Base-by-base conservation (phyloP, 73 alveolate species). In the Paramecium pentaurelia region DNA sequence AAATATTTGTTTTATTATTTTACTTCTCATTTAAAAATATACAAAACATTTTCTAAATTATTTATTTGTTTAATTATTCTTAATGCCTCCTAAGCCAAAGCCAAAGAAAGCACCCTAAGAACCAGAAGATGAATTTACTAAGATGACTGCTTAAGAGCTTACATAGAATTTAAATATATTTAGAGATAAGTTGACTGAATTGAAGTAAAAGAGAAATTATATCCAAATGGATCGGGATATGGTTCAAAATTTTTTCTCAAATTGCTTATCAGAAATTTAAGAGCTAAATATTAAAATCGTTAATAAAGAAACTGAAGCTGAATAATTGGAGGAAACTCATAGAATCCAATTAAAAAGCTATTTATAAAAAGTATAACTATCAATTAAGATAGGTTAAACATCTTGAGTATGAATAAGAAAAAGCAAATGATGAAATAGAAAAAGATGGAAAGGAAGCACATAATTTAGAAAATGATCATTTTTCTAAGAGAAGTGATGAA, bases 161-260 rank as follows among this genome's bases (percentile, higher is more conserved):
- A 45, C 42, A 27, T 30, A 86, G 71, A 86, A 51, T 37, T 58
- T 86, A 44, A 11, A 58, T 22, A 51, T 86, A 58, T 86, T 51
- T 37, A 64, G 90, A 85, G 97, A 96, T 91, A 95, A 96, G 86
- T 94, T 96, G 25, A 93, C 75, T 10, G 99, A 97, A 70, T 94
- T 96, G 58, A 96, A 95, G 77, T 68, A 93, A 59, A 97, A 95
- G 87, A 75, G 99, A 86, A 97, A 97, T 80, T 95, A 96, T 42
- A 95, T 96, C 77, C 96, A 97, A 84, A 97, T 95, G 90, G 99
- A 97, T 84, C 95, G 97, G 77, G 99, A 97, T 94, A 96, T 97
- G 98, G 97, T 97, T 90, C 95, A 95, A 54, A 97, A 97, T 85
- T 97, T 97, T 93, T 97, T 96, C 83, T 93, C 97, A 25, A 96